These are phyloP conservation scores for Ambispora gerdemannii DNA, from an alignment of 192 early-diverging fungal genomes.

Conservation along the genomic window DNA sequence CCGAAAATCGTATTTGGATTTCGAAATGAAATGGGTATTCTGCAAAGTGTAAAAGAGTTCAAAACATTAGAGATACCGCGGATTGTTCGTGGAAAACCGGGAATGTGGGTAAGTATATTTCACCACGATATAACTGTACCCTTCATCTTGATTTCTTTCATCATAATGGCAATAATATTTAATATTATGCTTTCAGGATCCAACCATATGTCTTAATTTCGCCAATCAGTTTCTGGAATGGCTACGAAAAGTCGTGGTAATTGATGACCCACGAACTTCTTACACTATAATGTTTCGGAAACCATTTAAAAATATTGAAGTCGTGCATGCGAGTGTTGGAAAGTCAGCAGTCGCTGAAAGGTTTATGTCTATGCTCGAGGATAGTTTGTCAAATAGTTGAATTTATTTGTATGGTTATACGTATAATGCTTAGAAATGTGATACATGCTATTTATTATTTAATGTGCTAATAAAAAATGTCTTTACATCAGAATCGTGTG, in stretches of 20 bases:
- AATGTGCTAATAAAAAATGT: no score
- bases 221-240: conserved; percentile 61
- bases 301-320: conserved; percentile 46
- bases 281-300: conserved; percentile 44
- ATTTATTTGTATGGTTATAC: no score
- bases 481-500: no score
- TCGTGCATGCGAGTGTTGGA: conserved; percentile 29
- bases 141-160: no score
- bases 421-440: no score
- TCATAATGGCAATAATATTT: no score
- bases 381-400: no score
- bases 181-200: conserved; percentile 46
- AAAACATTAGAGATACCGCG: conserved; percentile 81
- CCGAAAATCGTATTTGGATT: conserved; percentile 82
- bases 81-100: conserved; percentile 60
- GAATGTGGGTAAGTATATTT: conserved; percentile 64
- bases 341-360: conserved; percentile 46
- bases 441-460: no score
- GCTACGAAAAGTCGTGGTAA: conserved; percentile 35
- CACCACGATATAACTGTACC: no score
- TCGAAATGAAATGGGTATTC: conserved; percentile 68
- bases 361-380: no score
- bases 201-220: conserved; percentile 84
- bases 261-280: conserved; percentile 45
- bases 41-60: conserved; percentile 56